Conservation (phyloP, 1,139 yeast genomes). For the Geotrichum bryndzae region DNA sequence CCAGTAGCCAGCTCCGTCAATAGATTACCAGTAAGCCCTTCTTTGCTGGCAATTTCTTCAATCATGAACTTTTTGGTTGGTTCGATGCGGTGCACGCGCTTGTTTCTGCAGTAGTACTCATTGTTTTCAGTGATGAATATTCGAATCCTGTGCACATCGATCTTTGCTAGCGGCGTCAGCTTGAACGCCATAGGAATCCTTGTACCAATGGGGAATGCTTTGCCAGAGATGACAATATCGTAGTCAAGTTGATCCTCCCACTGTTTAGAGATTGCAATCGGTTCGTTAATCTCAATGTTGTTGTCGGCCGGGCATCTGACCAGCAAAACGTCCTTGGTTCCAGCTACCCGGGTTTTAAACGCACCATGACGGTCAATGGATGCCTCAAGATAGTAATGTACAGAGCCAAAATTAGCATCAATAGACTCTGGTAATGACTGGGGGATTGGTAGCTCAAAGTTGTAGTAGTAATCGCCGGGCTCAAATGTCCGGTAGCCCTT, state of each 20-base stretch:
- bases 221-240: slow-evolving; percentile 83
- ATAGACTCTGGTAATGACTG: slow-evolving; percentile 79
- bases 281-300: slow-evolving; percentile 84
- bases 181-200: slow-evolving; percentile 78
- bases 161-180: slow-evolving; percentile 81
- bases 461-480: slow-evolving; percentile 88
- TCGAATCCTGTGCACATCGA: slow-evolving; percentile 77
- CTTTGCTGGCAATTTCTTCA: slow-evolving; percentile 69
- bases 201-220: slow-evolving; percentile 77
- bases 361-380: slow-evolving; percentile 71
- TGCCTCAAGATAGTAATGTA: slow-evolving; percentile 63
- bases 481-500: slow-evolving; percentile 44
- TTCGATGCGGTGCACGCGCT: slow-evolving; percentile 85
- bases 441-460: slow-evolving; percentile 83
- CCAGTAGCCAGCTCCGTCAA: slow-evolving; percentile 39
- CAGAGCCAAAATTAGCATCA: slow-evolving; percentile 73
- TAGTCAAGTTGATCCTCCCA: slow-evolving; percentile 93
- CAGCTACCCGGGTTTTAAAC: slow-evolving; percentile 69
- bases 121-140: slow-evolving; percentile 80
- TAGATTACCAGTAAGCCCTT: slow-evolving; percentile 39
- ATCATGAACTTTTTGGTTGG: slow-evolving; percentile 76
- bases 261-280: slow-evolving; percentile 80
- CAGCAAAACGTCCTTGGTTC: slow-evolving; percentile 56
- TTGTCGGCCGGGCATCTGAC: slow-evolving; percentile 73
- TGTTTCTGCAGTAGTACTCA: slow-evolving; percentile 80